These are phyloP conservation scores for Przewalskia tangutica DNA, from an alignment of 257 asterid species.

Conservation along the genomic window DNA sequence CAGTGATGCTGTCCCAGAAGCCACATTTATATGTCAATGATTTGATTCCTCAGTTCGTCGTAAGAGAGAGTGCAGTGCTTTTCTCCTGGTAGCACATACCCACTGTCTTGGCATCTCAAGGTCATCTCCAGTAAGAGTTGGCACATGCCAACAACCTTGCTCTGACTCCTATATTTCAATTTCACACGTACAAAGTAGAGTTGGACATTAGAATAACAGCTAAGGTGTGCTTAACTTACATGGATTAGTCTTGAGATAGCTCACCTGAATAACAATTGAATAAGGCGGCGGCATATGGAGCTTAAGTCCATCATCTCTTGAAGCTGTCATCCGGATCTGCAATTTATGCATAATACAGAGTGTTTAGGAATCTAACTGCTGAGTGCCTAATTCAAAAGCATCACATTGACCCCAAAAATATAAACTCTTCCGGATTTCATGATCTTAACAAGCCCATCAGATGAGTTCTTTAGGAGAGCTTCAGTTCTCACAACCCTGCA, in stretches of 20 bases:
- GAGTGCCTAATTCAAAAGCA: not conserved
- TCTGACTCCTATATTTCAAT: conserved; percentile 65
- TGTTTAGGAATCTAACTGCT: not conserved
- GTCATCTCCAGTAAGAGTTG: conserved; percentile 73
- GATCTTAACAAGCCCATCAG: not conserved
- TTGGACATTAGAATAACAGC: not conserved
- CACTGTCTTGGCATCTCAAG: conserved; percentile 74
- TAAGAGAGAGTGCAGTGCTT: conserved; percentile 12
- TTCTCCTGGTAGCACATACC: conserved; percentile 64
- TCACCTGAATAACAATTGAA: conserved; percentile 77
- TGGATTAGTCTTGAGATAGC: not conserved
- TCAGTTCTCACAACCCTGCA: not conserved
- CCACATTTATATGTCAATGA: not conserved
- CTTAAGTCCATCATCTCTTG: conserved; percentile 32
- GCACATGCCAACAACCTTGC: conserved; percentile 72
- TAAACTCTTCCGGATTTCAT: not conserved
- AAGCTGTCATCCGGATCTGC: conserved; percentile 54
- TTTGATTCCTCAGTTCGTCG: conserved; percentile 2
- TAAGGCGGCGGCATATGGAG: conserved; percentile 91
- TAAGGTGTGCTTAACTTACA: not conserved
- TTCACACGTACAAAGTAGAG: not conserved
- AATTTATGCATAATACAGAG: not conserved
- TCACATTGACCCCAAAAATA: not conserved
- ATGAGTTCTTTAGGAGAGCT: not conserved
- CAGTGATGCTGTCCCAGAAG: not conserved